A percentile compares a stretch with the other conserved stretches of the same genome.
Evolutionary conservation across 2,329 filamentous ascomycete genomes (phyloP).

Genomic region (Torrubiella hemipterigena): DNA sequence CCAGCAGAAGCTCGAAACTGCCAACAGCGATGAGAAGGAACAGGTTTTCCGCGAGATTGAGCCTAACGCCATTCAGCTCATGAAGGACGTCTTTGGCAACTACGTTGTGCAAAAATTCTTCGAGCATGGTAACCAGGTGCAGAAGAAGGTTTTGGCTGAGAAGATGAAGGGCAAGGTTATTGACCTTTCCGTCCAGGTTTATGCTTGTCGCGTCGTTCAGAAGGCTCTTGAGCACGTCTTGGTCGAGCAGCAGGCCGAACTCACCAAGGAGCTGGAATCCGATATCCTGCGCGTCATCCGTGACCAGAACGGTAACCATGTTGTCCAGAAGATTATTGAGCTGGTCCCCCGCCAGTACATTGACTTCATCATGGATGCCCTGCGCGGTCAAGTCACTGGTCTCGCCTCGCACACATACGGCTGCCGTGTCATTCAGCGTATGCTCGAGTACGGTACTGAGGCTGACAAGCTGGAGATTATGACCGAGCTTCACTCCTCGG

Average conservation of each 20-base stretch:
- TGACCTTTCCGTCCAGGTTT: constrained; percentile 74
- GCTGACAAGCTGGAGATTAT: constrained; percentile 62
- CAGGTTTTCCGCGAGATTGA: constrained; percentile 80
- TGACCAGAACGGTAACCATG: constrained; percentile 90
- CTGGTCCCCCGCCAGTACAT: constrained; percentile 65
- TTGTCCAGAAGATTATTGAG: constrained; percentile 88
- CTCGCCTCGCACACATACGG: constrained; percentile 75
- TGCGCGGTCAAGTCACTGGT: constrained; percentile 61
- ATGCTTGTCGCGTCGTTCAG: constrained; percentile 90
- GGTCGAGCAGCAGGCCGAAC: constrained; percentile 76
- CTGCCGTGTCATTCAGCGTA: constrained; percentile 85
- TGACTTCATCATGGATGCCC: constrained; percentile 72
- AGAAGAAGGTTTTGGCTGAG: constrained; percentile 77
- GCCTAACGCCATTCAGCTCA: constrained; percentile 72
- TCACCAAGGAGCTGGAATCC: constrained; percentile 72
- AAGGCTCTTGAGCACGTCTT: constrained; percentile 90
- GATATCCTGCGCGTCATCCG: constrained; percentile 68
- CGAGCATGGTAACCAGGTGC: constrained; percentile 84
- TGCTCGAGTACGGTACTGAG: constrained; percentile 72
- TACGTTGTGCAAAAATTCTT: constrained; percentile 98
- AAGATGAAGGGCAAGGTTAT: constrained; percentile 81
- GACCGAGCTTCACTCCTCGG: constrained; percentile 63
- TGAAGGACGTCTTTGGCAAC: constrained; percentile 96
- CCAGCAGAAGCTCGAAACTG: constrained; percentile 80
- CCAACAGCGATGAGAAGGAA: constrained; percentile 93